These are phyloP conservation scores for Boletus rubropictus DNA, from an alignment of 768 basidiomycete species.

Conservation along the genomic window DNA sequence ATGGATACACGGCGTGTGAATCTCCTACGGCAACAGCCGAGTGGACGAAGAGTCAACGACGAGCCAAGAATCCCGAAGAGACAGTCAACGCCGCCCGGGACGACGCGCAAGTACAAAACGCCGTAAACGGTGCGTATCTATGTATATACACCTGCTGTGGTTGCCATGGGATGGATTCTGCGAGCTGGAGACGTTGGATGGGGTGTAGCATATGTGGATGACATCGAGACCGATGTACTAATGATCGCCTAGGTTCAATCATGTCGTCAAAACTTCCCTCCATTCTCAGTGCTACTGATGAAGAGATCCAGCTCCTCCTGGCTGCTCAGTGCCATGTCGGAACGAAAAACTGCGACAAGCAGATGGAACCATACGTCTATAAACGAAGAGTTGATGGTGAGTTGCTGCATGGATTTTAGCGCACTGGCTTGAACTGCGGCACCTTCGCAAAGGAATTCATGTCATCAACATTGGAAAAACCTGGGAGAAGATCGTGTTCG, in stretches of 20 bases:
- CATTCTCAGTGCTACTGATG: constrained; percentile 89
- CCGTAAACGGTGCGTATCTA: constrained; percentile 36
- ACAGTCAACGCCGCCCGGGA: constrained; percentile 36
- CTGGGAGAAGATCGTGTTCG: constrained; percentile 98
- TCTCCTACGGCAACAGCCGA: constrained; percentile 16
- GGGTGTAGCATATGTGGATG: constrained; percentile 32
- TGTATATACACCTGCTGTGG: background rate
- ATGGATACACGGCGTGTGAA: constrained; percentile 17
- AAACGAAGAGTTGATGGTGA: constrained; percentile 92
- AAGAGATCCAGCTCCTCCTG: constrained; percentile 93
- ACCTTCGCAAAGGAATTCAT: constrained; percentile 68
- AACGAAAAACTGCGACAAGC: constrained; percentile 99
- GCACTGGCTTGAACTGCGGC: constrained; percentile 11
- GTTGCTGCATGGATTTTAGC: constrained; percentile 24
- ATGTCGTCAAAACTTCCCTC: constrained; percentile 91
- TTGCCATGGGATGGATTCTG: constrained; percentile 4
- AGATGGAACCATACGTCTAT: constrained; percentile 98
- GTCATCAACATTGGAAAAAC: constrained; percentile 99
- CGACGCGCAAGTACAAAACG: constrained; percentile 37
- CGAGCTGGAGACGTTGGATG: constrained; percentile 29
- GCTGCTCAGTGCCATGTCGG: constrained; percentile 96
- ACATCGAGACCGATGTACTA: constrained; percentile 16
- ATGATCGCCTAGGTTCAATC: constrained; percentile 30
- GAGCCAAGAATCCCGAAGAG: constrained; percentile 23
- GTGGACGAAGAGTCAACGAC: constrained; percentile 13